A percentile compares a stretch with the other conserved stretches of the same genome.
These are phyloP conservation scores for Pythium dissimile DNA, from an alignment of 352 stramenopile species.

Conservation along the genomic window DNA sequence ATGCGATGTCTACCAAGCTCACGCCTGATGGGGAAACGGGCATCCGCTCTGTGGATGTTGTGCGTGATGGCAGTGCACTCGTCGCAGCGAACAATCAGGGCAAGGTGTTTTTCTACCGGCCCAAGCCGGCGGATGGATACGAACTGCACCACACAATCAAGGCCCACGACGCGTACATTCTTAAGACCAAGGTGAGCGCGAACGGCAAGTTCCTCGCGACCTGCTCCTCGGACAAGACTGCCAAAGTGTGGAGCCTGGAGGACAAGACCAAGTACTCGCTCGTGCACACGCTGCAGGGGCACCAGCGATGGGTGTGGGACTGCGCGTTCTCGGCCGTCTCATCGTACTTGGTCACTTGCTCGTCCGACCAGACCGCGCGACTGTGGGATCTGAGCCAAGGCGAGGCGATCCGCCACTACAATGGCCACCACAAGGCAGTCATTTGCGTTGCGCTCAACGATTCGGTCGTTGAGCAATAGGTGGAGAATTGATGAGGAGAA, in stretches of 20 bases:
- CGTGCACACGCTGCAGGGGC: conserved; percentile 79
- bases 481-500: not conserved
- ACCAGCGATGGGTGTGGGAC: conserved; percentile 98
- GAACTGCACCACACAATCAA: conserved; percentile 64
- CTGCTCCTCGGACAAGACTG: conserved; percentile 90
- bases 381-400: conserved; percentile 95
- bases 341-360: conserved; percentile 96
- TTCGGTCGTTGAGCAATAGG: conserved; percentile 35
- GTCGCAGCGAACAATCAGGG: conserved; percentile 94
- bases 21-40: conserved; percentile 66
- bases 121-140: conserved; percentile 59
- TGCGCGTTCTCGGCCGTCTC: conserved; percentile 97
- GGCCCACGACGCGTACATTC: conserved; percentile 90
- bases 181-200: conserved; percentile 89
- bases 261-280: conserved; percentile 37
- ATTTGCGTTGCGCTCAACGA: conserved; percentile 89
- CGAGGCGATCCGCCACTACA: conserved; percentile 87
- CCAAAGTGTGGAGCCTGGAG: conserved; percentile 87
- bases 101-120: conserved; percentile 92
- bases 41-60: conserved; percentile 93
- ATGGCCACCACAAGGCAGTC: conserved; percentile 88
- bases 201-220: conserved; percentile 90
- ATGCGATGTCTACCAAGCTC: conserved; percentile 63
- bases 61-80: conserved; percentile 88
- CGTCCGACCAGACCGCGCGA: conserved; percentile 94